Conservation (phyloP, 1,284 basidiomycete species). For the Ganoderma resinaceum region DNA sequence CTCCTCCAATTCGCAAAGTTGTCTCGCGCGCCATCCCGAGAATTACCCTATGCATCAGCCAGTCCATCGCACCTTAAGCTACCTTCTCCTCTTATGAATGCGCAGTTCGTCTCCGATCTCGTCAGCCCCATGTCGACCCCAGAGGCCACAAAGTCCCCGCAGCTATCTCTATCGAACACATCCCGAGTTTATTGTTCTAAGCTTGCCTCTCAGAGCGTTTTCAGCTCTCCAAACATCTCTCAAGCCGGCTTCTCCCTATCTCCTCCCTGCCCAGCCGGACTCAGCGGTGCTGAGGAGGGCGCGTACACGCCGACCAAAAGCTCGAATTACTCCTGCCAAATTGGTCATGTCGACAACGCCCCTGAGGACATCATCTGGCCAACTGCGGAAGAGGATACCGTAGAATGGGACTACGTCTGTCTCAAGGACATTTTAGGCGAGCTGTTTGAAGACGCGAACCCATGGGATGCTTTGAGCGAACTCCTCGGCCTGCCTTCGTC, state of each 20-base stretch:
- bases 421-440: slow-evolving; percentile 34
- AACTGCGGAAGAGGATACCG: background rate
- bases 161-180: slow-evolving; percentile 16
- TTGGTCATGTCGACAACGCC: background rate
- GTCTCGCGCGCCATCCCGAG: background rate
- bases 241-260: slow-evolving; percentile 26
- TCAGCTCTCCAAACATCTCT: slow-evolving; percentile 19
- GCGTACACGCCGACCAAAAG: background rate
- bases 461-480: slow-evolving; percentile 32
- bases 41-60: background rate
- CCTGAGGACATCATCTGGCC: background rate
- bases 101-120: slow-evolving; percentile 19
- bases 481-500: slow-evolving; percentile 27
- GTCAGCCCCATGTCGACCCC: background rate
- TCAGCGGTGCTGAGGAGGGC: background rate
- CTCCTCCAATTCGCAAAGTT: background rate
- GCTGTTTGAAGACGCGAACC: slow-evolving; percentile 37
- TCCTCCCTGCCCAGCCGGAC: background rate
- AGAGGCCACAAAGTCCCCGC: background rate
- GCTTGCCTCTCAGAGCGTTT: background rate
- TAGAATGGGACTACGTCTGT: slow-evolving; percentile 4
- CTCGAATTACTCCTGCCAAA: background rate
- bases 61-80: slow-evolving; percentile 11
- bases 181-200: slow-evolving; percentile 14
- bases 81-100: background rate